phyloP scores from a whole-genome alignment of 192 early-diverging fungal species.

The Spinellus fusiger region DNA sequence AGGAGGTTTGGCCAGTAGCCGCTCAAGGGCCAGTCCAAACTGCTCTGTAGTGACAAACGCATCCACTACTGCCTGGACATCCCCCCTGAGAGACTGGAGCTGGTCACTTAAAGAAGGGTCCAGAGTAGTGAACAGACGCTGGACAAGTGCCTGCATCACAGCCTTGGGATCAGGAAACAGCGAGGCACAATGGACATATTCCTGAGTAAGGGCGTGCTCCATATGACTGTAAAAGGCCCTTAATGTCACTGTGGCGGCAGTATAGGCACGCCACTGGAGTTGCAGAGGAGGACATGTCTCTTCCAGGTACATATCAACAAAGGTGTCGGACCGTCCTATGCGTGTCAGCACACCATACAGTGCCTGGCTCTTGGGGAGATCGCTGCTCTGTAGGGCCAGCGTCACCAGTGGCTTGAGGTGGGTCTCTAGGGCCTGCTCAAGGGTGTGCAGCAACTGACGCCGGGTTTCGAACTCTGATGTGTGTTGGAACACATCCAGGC shows the following conservation, averaged over 20 bases:
- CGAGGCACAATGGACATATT: constrained; percentile 50
- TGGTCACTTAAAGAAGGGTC: constrained; percentile 41
- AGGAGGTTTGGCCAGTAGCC: constrained; percentile 41
- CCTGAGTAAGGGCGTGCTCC: constrained; percentile 39
- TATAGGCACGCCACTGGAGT: constrained; percentile 34
- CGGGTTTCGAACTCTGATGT: constrained; percentile 66
- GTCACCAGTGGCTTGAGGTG: constrained; percentile 43
- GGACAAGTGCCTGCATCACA: constrained; percentile 43
- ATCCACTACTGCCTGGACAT: constrained; percentile 37
- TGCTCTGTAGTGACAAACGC: constrained; percentile 43
- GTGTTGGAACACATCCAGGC: constrained; percentile 55
- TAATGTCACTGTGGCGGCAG: neutral
- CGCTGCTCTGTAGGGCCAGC: constrained; percentile 51
- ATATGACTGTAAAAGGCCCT: neutral
- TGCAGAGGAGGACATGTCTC: constrained; percentile 38
- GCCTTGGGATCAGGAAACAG: constrained; percentile 47
- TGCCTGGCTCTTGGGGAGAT: constrained; percentile 45
- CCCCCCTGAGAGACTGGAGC: neutral
- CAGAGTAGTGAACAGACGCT: constrained; percentile 42
- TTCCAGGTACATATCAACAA: constrained; percentile 55
- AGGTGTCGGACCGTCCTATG: constrained; percentile 51
- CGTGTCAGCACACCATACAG: constrained; percentile 51
- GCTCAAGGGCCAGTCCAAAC: constrained; percentile 52
- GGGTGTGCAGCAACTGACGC: constrained; percentile 40
- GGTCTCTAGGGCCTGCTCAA: constrained; percentile 57